Evolutionary conservation across 768 basidiomycete species (phyloP), one percentile per base, ranked within the genome.

Genomic region (Mycena metata): DNA sequence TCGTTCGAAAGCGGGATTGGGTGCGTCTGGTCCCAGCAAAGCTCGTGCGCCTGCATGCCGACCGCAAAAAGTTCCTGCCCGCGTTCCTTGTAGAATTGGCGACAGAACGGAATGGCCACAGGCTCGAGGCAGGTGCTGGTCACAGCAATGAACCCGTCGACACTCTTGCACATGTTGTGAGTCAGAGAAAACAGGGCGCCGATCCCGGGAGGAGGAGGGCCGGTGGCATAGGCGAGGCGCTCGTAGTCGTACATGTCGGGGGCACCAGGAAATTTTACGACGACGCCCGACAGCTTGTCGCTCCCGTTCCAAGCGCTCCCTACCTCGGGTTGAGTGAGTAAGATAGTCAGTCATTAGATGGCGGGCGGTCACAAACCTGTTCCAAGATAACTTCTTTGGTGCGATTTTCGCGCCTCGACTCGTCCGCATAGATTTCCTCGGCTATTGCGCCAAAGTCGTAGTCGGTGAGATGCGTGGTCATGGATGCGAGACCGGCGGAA

Each of bases 221-320:
- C 52, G 43, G 21, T 24, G 35, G 51, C 59, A n/a, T 55, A 35
- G 30, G 66, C 36, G 52, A 35, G 21, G 4, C 66, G 66, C 43
- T 67, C 66, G 59, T 61, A 52, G 43, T 67, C 66, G 50, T 67
- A 67, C 59, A 67, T 60, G 42, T 67, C 66, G 16, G 66, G 26
- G 9, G 23, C 30, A 16, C 66, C 66, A 12, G 66, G 65, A 23
- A n/a, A 52, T 0, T 41, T 60, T 6, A 67, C 9, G 41, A 67
- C 19, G 35, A 21, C 19, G 8, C 66, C 66, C 13, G 58, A 52
- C 21, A 46, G 13, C 39, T 23, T 36, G 66, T 67, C 66, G 17
- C 50, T 54, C 12, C 66, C 66, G 66, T 67, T 67, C 2, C 17
- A 56, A 15, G 66, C 59, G 21, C 13, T 16, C 41, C n/a, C 50